phyloP scores from a whole-genome alignment of 495 filamentous ascomycete species.

The Aspergillus incahuasiensis region DNA sequence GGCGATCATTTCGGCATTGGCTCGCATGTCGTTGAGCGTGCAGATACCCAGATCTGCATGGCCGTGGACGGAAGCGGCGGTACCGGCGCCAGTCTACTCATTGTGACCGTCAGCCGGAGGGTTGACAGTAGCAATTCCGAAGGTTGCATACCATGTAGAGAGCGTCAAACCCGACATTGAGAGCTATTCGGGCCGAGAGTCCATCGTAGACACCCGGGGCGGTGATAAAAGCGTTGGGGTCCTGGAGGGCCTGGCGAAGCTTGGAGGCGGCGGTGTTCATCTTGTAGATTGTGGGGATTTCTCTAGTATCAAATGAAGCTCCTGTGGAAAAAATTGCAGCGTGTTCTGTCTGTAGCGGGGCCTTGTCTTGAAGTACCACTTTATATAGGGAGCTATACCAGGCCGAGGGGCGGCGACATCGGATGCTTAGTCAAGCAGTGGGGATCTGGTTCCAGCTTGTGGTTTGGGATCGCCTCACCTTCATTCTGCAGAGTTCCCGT shows the following conservation, averaged over 20 bases:
- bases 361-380: neutral
- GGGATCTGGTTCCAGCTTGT: neutral
- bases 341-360: neutral
- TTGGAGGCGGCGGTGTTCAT: constrained; percentile 8
- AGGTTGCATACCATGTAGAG: constrained; percentile 54
- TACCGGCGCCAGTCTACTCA: constrained; percentile 61
- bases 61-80: constrained; percentile 60
- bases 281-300: neutral
- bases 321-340: neutral
- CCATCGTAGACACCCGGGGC: constrained; percentile 66
- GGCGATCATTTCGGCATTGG: constrained; percentile 41
- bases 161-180: constrained; percentile 55
- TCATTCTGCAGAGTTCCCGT: neutral
- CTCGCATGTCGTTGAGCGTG: constrained; percentile 42
- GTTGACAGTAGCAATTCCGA: neutral
- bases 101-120: constrained; percentile 3
- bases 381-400: neutral
- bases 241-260: constrained; percentile 7
- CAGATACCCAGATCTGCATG: constrained; percentile 63
- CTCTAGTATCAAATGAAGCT: neutral
- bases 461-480: constrained; percentile 9
- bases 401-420: constrained; percentile 8
- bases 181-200: constrained; percentile 59
- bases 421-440: constrained; percentile 9
- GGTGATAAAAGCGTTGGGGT: constrained; percentile 31